Conservation (phyloP, 2,329 filamentous ascomycete species). For the Phyllosticta paracitricarpa region DNA sequence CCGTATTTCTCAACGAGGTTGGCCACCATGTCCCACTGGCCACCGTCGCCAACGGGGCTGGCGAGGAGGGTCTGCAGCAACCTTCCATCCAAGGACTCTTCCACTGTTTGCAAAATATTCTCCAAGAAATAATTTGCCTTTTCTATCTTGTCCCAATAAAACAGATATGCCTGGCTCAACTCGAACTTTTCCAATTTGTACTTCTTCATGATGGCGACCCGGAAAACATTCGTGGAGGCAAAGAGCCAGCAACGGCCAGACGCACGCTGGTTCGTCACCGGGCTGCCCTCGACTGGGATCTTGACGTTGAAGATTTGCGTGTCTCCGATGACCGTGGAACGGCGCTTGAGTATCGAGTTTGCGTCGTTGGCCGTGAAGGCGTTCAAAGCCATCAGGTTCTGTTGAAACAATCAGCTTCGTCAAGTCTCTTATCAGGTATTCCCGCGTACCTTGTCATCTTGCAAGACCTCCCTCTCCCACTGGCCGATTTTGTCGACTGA, state of each 20-base stretch:
- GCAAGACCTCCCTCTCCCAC: slow-evolving; percentile 54
- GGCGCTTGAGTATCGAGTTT: slow-evolving; percentile 54
- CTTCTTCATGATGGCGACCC: slow-evolving; percentile 77
- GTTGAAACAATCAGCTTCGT: slow-evolving; percentile 6
- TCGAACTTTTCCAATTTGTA: slow-evolving; percentile 71
- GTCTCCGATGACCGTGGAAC: slow-evolving; percentile 53
- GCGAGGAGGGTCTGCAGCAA: slow-evolving; percentile 60
- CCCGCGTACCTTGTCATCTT: slow-evolving; percentile 50
- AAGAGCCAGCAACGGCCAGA: slow-evolving; percentile 89
- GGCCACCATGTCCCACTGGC: slow-evolving; percentile 87
- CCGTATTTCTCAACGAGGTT: slow-evolving; percentile 83
- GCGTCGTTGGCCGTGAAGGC: slow-evolving; percentile 61
- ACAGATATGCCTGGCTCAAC: slow-evolving; percentile 78
- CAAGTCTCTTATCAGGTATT: neutral
- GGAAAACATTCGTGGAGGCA: slow-evolving; percentile 82
- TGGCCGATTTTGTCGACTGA: slow-evolving; percentile 41
- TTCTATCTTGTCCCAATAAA: slow-evolving; percentile 91
- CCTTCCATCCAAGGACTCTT: slow-evolving; percentile 60
- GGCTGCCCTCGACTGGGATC: slow-evolving; percentile 71
- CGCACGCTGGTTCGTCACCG: slow-evolving; percentile 74
- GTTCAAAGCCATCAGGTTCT: slow-evolving; percentile 64
- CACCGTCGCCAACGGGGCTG: slow-evolving; percentile 66
- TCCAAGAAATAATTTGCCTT: slow-evolving; percentile 87
- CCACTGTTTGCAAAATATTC: slow-evolving; percentile 65
- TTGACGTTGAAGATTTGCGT: slow-evolving; percentile 75